phyloP scores from a whole-genome alignment of 2,329 filamentous ascomycete species.

The Sporothrix variecibatus region DNA sequence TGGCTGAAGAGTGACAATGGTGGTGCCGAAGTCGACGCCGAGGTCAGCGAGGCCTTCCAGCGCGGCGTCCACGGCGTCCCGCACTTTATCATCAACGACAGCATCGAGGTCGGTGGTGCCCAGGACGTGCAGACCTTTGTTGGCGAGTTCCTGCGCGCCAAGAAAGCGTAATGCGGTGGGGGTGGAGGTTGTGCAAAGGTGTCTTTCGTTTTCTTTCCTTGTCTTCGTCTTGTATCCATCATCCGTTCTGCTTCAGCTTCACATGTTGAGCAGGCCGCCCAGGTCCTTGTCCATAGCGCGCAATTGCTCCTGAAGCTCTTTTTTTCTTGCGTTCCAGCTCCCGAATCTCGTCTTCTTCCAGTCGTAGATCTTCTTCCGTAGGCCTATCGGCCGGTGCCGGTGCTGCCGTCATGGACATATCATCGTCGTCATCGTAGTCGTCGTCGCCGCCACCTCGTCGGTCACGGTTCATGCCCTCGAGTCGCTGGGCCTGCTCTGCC shows the following conservation, averaged over 20 bases:
- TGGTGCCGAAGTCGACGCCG: slow-evolving; percentile 57
- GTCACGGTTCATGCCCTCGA: slow-evolving; percentile 72
- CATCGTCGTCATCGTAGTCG: slow-evolving; percentile 51
- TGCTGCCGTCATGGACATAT: slow-evolving; percentile 48
- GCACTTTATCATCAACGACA: slow-evolving; percentile 71
- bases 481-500: slow-evolving; percentile 69
- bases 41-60: slow-evolving; percentile 54
- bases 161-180: slow-evolving; percentile 29
- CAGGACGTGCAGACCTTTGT: slow-evolving; percentile 70
- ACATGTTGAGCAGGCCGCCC: slow-evolving; percentile 57
- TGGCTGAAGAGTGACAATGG: slow-evolving; percentile 59
- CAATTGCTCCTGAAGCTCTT: slow-evolving; percentile 55
- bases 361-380: slow-evolving; percentile 65
- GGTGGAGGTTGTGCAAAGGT: background rate
- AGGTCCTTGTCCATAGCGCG: slow-evolving; percentile 58
- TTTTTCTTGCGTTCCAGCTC: slow-evolving; percentile 59
- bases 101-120: slow-evolving; percentile 68
- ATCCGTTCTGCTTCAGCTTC: slow-evolving; percentile 29
- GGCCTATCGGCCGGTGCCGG: slow-evolving; percentile 47
- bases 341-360: slow-evolving; percentile 67
- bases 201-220: background rate
- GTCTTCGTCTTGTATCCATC: background rate
- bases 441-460: slow-evolving; percentile 55
- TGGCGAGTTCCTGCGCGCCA: slow-evolving; percentile 60
- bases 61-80: slow-evolving; percentile 68